phyloP scores from a whole-genome alignment of 345 rosid species.

The Arabidopsis arenosa region DNA sequence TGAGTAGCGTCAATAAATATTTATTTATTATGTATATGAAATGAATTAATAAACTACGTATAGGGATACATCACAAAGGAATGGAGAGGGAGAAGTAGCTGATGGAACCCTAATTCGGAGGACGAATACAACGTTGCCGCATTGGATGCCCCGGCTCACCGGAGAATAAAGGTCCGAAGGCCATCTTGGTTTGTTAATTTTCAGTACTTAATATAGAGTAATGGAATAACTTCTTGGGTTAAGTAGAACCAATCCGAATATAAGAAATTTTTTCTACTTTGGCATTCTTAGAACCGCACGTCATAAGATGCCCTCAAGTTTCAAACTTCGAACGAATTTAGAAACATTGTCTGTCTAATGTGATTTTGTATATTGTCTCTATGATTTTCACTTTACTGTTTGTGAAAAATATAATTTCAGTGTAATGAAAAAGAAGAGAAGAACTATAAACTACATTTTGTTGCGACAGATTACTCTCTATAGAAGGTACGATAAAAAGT shows the following conservation, averaged over 20 bases:
- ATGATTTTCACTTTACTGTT: background rate
- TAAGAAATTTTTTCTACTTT: no score
- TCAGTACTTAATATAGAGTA: conserved; percentile 6
- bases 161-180: conserved; percentile 17
- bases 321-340: background rate
- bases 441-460: no score
- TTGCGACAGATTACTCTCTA: no score
- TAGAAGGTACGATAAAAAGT: no score
- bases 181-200: conserved; percentile 22
- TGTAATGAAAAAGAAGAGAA: background rate
- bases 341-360: conserved; percentile 14
- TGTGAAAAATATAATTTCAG: background rate
- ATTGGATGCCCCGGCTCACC: conserved; percentile 39
- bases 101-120: conserved; percentile 7
- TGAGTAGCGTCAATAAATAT: no score
- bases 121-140: conserved; percentile 35
- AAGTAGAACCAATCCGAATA: conserved; percentile 20
- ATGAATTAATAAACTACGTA: background rate
- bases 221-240: conserved; percentile 24
- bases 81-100: conserved; percentile 14
- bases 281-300: background rate
- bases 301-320: background rate
- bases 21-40: background rate
- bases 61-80: conserved; percentile 27
- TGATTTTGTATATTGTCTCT: conserved; percentile 27